Evolutionary conservation across 345 rosid species (phyloP).

Genomic region (Hypericum androsaemum): DNA sequence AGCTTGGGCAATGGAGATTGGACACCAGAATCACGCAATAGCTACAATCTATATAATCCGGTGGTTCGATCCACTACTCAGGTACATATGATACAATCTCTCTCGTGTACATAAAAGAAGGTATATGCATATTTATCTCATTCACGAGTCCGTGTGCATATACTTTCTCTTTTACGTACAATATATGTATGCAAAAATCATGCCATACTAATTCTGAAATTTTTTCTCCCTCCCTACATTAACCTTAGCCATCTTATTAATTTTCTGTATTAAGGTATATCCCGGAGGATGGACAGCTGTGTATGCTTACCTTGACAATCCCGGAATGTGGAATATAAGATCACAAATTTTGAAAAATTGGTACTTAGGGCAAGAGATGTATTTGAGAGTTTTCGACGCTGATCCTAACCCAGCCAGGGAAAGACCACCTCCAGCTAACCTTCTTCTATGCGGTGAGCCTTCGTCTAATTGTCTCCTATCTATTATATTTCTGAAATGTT

Average conservation of each 20-base stretch:
- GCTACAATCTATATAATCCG: constrained; percentile 48
- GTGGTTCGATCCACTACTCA: constrained; percentile 61
- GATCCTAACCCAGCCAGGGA: constrained; percentile 60
- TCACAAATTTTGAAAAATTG: constrained; percentile 61
- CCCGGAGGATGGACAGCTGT: constrained; percentile 62
- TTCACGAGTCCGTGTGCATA: too few relatives aligned
- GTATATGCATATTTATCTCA: too few relatives aligned
- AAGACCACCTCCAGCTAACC: constrained; percentile 45
- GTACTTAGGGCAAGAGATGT: constrained; percentile 71
- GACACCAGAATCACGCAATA: constrained; percentile 28
- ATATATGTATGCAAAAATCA: too few relatives aligned
- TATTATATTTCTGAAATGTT: neutral
- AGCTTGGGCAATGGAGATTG: constrained; percentile 44
- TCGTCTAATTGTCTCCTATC: neutral
- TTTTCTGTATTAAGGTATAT: constrained; percentile 33
- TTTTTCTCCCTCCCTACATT: too few relatives aligned
- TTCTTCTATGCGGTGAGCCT: constrained; percentile 45
- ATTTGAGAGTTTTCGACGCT: constrained; percentile 51
- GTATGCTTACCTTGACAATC: constrained; percentile 60
- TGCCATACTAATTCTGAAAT: too few relatives aligned
- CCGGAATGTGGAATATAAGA: constrained; percentile 92
- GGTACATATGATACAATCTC: constrained; percentile 17
- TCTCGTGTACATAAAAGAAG: too few relatives aligned
- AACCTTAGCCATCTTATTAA: neutral
- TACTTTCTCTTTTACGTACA: too few relatives aligned